These are phyloP conservation scores for Oligophagozyma castellii DNA, from an alignment of 1,139 yeast genomes.

Conservation along the genomic window DNA sequence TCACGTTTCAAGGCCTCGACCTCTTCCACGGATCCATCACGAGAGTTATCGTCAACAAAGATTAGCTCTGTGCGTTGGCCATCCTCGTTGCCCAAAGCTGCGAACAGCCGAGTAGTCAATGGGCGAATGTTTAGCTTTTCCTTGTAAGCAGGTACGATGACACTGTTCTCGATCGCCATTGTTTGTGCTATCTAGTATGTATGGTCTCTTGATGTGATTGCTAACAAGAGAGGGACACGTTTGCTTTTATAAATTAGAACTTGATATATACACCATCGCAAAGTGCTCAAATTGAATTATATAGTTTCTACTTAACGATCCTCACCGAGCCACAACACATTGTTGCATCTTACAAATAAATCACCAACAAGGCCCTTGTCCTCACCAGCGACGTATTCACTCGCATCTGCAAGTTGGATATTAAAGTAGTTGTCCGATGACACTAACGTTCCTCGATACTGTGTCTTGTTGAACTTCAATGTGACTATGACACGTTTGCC, in stretches of 20 bases:
- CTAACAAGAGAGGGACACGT: too few relatives aligned
- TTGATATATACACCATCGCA: too few relatives aligned
- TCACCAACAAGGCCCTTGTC: constrained; percentile 60
- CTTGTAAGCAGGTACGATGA: constrained; percentile 35
- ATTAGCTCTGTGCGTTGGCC: constrained; percentile 31
- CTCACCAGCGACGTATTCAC: constrained; percentile 42
- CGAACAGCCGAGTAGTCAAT: constrained; percentile 31
- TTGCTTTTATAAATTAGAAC: neutral
- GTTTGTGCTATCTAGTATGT: too few relatives aligned
- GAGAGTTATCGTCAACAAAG: constrained; percentile 36
- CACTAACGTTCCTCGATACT: constrained; percentile 65
- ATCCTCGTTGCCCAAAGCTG: constrained; percentile 30
- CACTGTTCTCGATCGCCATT: constrained; percentile 28
- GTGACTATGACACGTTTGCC: constrained; percentile 68
- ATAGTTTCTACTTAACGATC: too few relatives aligned
- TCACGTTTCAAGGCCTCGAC: constrained; percentile 27
- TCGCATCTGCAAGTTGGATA: constrained; percentile 58
- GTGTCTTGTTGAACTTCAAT: constrained; percentile 86
- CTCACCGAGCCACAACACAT: constrained; percentile 62
- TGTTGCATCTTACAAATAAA: constrained; percentile 73
- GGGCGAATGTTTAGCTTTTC: constrained; percentile 34
- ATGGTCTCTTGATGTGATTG: neutral
- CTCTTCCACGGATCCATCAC: constrained; percentile 35
- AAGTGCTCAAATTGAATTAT: too few relatives aligned
- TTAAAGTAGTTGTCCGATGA: constrained; percentile 93